A percentile compares a stretch with the other conserved stretches of the same genome.
phyloP scores from a whole-genome alignment of 345 rosid species.

The Arabis alpina region DNA sequence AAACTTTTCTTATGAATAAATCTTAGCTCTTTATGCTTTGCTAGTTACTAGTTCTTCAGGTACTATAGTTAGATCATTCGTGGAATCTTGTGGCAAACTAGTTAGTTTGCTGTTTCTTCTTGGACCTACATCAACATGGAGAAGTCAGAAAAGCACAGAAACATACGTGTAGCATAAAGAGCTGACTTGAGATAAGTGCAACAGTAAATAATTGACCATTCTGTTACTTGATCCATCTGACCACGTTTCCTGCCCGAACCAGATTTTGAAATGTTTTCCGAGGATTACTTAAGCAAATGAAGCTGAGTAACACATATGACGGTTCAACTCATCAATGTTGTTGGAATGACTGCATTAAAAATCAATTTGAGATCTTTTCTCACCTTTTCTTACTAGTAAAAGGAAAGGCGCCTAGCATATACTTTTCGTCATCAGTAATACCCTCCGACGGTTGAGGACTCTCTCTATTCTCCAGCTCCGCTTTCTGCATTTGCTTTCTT shows the following conservation, averaged over 20 bases:
- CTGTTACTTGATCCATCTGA: slow-evolving; percentile 48
- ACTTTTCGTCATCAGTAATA: slow-evolving; percentile 85
- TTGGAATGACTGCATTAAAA: slow-evolving; percentile 71
- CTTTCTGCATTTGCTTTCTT: slow-evolving; percentile 84
- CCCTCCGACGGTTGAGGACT: slow-evolving; percentile 66
- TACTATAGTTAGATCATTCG: slow-evolving; percentile 22
- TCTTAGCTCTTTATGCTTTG: background rate
- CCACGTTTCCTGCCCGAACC: slow-evolving; percentile 47
- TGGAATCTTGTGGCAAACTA: slow-evolving; percentile 15
- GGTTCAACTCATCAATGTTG: slow-evolving; percentile 65
- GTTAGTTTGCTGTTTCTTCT: slow-evolving; percentile 42
- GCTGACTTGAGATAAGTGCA: too few species aligned
- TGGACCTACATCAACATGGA: slow-evolving; percentile 46
- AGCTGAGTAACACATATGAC: slow-evolving; percentile 38
- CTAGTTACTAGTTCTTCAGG: slow-evolving; percentile 25
- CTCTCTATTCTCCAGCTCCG: slow-evolving; percentile 57
- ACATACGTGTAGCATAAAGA: slow-evolving; percentile 32
- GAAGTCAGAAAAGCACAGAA: slow-evolving; percentile 23
- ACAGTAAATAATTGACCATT: slow-evolving; percentile 35
- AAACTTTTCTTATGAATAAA: slow-evolving; percentile 12
- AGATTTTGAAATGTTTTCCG: slow-evolving; percentile 21
- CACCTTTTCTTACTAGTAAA: too few species aligned
- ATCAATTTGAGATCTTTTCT: too few species aligned
- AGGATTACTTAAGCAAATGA: slow-evolving; percentile 23
- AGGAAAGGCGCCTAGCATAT: slow-evolving; percentile 97